Percentiles rank a stretch among this genome's conserved stretches.
Evolutionary conservation across 371 early-diverging fungal species (phyloP).

Genomic region (Mucor sp.): DNA sequence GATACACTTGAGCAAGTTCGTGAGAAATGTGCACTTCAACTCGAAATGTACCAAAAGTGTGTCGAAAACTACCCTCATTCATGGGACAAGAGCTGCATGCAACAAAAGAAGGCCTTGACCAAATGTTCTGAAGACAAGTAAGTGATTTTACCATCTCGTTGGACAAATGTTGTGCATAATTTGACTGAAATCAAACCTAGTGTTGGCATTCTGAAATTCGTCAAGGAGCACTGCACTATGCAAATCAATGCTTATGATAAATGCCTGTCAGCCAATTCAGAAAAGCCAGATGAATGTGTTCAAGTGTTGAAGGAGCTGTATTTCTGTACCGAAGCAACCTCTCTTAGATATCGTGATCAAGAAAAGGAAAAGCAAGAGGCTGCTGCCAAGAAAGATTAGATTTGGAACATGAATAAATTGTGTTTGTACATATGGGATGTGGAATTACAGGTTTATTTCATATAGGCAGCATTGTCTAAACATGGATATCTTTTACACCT

Average conservation of each 20-base stretch:
- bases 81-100: slow-evolving; percentile 75
- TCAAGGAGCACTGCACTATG: slow-evolving; percentile 70
- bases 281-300: slow-evolving; percentile 67
- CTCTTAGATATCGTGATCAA: slow-evolving; percentile 40
- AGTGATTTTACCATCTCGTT: neutral
- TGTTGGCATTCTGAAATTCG: slow-evolving; percentile 69
- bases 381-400: neutral
- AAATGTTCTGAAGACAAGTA: slow-evolving; percentile 85
- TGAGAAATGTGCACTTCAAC: slow-evolving; percentile 78
- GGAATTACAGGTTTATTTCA: neutral
- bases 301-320: slow-evolving; percentile 62
- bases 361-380: slow-evolving; percentile 15
- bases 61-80: slow-evolving; percentile 73
- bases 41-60: slow-evolving; percentile 77
- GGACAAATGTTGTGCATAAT: neutral
- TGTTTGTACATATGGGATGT: neutral
- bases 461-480: slow-evolving; percentile 25
- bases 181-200: slow-evolving; percentile 25
- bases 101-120: slow-evolving; percentile 73
- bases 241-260: slow-evolving; percentile 69
- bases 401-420: neutral
- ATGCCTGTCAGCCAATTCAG: slow-evolving; percentile 65
- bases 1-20: slow-evolving; percentile 72
- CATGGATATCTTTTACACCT: slow-evolving; percentile 60
- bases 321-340: slow-evolving; percentile 64